phyloP scores from a whole-genome alignment of 768 basidiomycete species.

The Podaxis sp. region DNA sequence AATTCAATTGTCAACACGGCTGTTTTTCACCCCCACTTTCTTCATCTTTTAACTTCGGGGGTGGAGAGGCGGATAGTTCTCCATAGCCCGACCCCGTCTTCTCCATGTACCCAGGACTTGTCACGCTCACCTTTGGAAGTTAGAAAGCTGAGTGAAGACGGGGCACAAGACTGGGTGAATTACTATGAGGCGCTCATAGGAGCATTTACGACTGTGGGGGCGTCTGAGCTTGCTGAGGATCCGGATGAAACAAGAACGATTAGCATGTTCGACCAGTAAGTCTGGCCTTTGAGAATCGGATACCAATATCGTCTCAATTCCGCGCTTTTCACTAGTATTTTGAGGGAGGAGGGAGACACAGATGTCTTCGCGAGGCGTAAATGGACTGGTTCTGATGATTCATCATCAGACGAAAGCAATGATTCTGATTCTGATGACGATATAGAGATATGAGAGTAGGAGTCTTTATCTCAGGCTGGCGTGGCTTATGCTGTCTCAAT shows the following conservation, averaged over 20 bases:
- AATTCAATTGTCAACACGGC: slow-evolving; percentile 73
- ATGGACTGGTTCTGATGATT: slow-evolving; percentile 27
- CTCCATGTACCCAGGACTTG: slow-evolving; percentile 52
- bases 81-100: slow-evolving; percentile 57
- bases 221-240: slow-evolving; percentile 18
- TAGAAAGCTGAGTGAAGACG: slow-evolving; percentile 36
- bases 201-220: slow-evolving; percentile 23
- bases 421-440: slow-evolving; percentile 15
- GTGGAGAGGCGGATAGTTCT: slow-evolving; percentile 67
- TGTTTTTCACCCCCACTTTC: slow-evolving; percentile 66
- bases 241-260: slow-evolving; percentile 48
- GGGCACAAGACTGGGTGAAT: slow-evolving; percentile 26
- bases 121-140: slow-evolving; percentile 41
- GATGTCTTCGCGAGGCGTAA: slow-evolving; percentile 50
- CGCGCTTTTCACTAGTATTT: slow-evolving; percentile 36
- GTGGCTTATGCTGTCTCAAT: no score
- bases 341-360: slow-evolving; percentile 50
- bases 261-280: slow-evolving; percentile 70
- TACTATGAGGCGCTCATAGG: slow-evolving; percentile 33
- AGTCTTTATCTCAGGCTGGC: background rate
- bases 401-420: slow-evolving; percentile 21
- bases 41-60: slow-evolving; percentile 65
- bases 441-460: background rate
- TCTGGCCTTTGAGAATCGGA: slow-evolving; percentile 3
- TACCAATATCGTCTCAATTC: background rate